Conservation (phyloP, 495 filamentous ascomycete species). For the Daldinia caldariorum region DNA sequence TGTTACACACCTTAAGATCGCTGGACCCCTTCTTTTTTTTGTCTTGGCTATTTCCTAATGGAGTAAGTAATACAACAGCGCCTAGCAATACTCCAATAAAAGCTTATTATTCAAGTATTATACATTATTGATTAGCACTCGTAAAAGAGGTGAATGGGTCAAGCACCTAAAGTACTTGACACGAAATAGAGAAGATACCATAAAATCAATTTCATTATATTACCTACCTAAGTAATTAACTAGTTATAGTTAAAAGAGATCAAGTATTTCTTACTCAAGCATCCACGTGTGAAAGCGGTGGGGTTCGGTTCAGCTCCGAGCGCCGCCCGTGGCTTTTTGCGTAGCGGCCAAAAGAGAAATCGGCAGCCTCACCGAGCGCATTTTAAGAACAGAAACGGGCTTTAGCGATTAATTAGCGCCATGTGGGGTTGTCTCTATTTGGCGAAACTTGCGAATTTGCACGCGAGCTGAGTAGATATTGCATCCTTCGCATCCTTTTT, state of each 20-base stretch:
- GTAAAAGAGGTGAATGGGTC: too few species aligned
- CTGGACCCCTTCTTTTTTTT: too few species aligned
- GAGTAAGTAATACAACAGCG: conserved; percentile 7
- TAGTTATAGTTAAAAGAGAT: too few species aligned
- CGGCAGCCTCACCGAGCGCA: background rate
- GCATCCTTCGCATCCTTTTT: too few species aligned
- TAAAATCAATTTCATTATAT: too few species aligned
- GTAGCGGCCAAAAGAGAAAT: conserved; percentile 17
- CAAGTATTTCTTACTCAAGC: background rate
- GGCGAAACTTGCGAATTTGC: conserved; percentile 32
- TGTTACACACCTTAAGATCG: too few species aligned
- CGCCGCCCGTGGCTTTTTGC: conserved; percentile 12
- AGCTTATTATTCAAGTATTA: too few species aligned
- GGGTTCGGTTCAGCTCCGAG: conserved; percentile 16
- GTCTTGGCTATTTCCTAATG: conserved; percentile 15
- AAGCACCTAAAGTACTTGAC: too few species aligned
- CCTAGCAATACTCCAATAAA: too few species aligned
- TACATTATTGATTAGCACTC: too few species aligned
- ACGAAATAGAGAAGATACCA: too few species aligned
- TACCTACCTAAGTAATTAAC: too few species aligned
- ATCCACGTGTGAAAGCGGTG: conserved; percentile 19
- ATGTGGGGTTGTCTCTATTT: conserved; percentile 26
- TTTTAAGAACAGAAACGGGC: background rate
- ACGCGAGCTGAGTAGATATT: background rate
- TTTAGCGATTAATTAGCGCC: conserved; percentile 18